Evolutionary conservation across 2,329 filamentous ascomycete genomes (phyloP), one percentile per base, ranked within the genome.

Genomic region (Escovopsis sp.): DNA sequence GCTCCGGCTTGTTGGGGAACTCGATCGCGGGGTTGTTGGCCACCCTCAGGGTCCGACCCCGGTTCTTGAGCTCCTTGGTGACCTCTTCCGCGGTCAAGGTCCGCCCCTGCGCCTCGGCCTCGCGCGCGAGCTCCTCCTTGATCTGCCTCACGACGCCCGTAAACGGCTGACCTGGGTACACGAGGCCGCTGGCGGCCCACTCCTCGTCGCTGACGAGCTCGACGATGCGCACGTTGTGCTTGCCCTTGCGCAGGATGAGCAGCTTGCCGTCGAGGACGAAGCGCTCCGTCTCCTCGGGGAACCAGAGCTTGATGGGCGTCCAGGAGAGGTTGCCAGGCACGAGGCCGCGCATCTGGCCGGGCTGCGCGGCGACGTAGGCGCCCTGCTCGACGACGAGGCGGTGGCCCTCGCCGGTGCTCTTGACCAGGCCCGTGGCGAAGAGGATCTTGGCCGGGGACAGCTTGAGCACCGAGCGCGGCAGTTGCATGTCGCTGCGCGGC

Each of bases 221-320:
- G 41, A 81, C 65, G 48, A 80, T 68, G 38, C 75, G 71, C 38
- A 81, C 58, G 47, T 79, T 76, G 59, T 77, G 70, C 62, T 78
- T 80, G 49, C 76, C 76, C 53, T 70, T 75, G 48, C 77, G 73
- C 42, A 81, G 61, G 50, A 81, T 69, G 48, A 81, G 61, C 38
- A 80, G 50, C 48, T 69, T 66, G 44, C 57, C 73, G 47, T 78
- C 73, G 15, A 85, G 70, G 43, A 82, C 62, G 52, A 70, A 82
- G 43, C 75, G 72, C 45, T 66, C 54, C 1, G 76, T 79, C 42
- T 80, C 72, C 23, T 66, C 59, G 0, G 68, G 64, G 49, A 65
- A 71, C 69, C 75, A 77, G 19, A 69, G 60, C 54, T 76, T 75
- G 46, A 85, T 70, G 2, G 72, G 69, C 8, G 69, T 73, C 65